Evolutionary conservation across 208 protist species (phyloP).

Genomic region (Strigomonas culicis): DNA sequence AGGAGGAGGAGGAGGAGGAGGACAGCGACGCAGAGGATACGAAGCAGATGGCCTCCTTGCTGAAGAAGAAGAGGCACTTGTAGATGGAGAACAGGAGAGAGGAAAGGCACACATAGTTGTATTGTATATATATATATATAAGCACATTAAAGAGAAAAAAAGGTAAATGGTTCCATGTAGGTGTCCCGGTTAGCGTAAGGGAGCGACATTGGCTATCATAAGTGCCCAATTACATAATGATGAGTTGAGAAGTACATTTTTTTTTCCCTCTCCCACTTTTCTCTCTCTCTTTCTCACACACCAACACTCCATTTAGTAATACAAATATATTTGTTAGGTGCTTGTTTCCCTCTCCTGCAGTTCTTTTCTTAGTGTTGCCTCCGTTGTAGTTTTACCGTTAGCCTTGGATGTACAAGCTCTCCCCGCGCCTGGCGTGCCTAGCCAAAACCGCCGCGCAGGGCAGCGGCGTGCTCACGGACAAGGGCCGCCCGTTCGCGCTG

Average conservation of each 20-base stretch:
- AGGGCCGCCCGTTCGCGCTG: constrained; percentile 51
- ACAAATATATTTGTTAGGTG: background rate
- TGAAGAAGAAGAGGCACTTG: constrained; percentile 35
- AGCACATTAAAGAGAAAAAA: constrained; percentile 4
- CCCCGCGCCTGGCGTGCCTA: constrained; percentile 1
- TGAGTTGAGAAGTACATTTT: background rate
- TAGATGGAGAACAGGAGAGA: constrained; percentile 14
- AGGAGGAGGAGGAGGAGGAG: constrained; percentile 17
- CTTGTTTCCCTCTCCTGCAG: background rate
- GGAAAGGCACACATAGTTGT: background rate
- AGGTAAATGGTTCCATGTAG: too few relatives aligned
- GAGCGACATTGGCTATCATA: too few relatives aligned
- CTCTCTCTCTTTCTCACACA: background rate
- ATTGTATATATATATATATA: background rate
- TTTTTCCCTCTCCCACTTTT: background rate
- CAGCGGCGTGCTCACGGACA: constrained; percentile 32
- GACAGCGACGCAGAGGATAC: constrained; percentile 13
- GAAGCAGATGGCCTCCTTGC: constrained; percentile 21
- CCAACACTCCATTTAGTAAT: background rate
- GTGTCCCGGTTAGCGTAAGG: too few relatives aligned
- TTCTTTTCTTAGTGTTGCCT: background rate
- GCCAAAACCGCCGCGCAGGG: constrained; percentile 14
- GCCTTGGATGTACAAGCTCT: constrained; percentile 5
- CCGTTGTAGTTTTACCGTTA: background rate
- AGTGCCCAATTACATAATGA: too few relatives aligned